A percentile compares a stretch with the other conserved stretches of the same genome.
These are phyloP conservation scores for Backusella parvicylindrica DNA, from an alignment of 192 early-diverging fungal genomes.

Conservation along the genomic window DNA sequence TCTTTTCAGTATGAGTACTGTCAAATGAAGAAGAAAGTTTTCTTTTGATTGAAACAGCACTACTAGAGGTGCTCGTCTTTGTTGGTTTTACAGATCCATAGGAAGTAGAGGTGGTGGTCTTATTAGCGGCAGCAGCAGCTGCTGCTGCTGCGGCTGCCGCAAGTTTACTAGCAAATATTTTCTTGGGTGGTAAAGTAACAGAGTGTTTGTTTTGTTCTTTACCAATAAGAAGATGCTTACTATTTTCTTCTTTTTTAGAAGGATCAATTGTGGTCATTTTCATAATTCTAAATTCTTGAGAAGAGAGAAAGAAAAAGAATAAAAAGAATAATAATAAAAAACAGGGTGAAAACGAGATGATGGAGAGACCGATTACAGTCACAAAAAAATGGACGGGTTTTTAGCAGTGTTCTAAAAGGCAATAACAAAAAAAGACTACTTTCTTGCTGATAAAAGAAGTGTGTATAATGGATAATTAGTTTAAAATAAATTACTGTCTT, in stretches of 20 bases:
- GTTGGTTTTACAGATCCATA: neutral
- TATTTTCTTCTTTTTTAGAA: constrained; percentile 2
- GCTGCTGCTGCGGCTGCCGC: constrained; percentile 6
- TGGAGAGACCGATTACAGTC: neutral
- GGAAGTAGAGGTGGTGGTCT: neutral
- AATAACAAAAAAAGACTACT: no score
- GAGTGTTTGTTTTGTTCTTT: constrained; percentile 14
- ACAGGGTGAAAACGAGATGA: neutral
- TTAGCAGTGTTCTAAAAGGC: neutral
- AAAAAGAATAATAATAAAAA: neutral
- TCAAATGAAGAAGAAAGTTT: neutral
- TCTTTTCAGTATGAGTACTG: neutral
- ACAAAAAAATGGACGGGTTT: neutral
- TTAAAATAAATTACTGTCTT: neutral
- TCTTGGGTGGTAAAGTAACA: constrained; percentile 11
- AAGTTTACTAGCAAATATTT: constrained; percentile 12
- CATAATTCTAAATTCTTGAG: neutral
- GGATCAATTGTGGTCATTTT: constrained; percentile 15
- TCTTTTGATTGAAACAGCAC: neutral
- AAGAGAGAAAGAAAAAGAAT: neutral
- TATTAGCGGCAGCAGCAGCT: neutral
- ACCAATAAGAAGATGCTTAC: neutral
- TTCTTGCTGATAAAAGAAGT: neutral
- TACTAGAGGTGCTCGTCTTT: neutral
- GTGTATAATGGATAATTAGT: neutral